Percentiles rank a stretch among this genome's conserved stretches.
Evolutionary conservation across 2,329 filamentous ascomycete species (phyloP).

Genomic region (Hypoxylon sp.): DNA sequence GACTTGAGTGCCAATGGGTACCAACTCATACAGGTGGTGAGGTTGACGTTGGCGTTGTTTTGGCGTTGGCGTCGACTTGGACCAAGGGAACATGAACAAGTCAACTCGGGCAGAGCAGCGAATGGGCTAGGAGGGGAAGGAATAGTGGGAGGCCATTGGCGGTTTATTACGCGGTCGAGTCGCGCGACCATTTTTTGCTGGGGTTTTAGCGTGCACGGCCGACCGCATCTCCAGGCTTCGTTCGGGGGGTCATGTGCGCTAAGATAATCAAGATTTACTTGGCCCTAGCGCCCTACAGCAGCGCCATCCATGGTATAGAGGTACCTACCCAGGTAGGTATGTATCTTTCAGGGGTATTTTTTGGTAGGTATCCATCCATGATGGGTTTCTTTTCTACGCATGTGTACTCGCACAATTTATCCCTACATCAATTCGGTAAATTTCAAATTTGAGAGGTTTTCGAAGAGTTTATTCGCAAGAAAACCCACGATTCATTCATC

Average conservation of each 20-base stretch:
- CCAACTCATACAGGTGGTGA: conserved; percentile 8
- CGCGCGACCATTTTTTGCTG: conserved; percentile 36
- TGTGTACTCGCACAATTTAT: not conserved
- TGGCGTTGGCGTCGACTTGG: conserved; percentile 24
- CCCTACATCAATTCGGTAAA: conserved; percentile 5
- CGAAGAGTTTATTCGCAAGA: not conserved
- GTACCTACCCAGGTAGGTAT: conserved; percentile 1
- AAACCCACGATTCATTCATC: not conserved
- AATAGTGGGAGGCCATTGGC: conserved; percentile 40
- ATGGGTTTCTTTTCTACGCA: not conserved
- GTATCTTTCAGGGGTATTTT: too few species aligned
- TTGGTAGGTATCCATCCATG: not conserved
- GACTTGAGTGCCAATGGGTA: conserved; percentile 12
- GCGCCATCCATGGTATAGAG: conserved; percentile 23
- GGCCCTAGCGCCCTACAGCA: conserved; percentile 37
- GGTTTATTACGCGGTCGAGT: conserved; percentile 45
- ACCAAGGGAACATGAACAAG: conserved; percentile 35
- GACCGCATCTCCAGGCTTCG: conserved; percentile 3
- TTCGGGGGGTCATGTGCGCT: conserved; percentile 27
- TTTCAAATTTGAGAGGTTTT: not conserved
- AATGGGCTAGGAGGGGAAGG: conserved; percentile 40
- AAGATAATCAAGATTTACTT: conserved; percentile 35
- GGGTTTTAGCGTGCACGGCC: conserved; percentile 22
- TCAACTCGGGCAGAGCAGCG: conserved; percentile 34
- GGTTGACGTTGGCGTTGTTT: conserved; percentile 14